A percentile compares a stretch with the other conserved stretches of the same genome.
Conservation (phyloP, 441 rosid species). For the Eruca vesicaria region DNA sequence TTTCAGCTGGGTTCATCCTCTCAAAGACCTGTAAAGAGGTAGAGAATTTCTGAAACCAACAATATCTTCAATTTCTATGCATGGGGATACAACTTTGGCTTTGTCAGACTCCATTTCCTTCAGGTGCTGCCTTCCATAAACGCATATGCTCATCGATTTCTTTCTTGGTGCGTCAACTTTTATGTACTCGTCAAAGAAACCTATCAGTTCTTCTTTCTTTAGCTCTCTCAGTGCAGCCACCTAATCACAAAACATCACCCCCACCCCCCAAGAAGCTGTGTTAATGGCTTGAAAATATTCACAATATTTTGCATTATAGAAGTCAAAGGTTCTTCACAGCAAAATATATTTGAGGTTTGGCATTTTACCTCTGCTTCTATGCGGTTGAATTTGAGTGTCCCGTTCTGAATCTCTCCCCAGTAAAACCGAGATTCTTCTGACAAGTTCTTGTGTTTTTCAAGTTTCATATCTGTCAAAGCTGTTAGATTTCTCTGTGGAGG, state of each 20-base stretch:
- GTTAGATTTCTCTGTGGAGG: conserved; percentile 36
- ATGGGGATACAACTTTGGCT: conserved; percentile 34
- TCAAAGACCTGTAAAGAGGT: conserved; percentile 78
- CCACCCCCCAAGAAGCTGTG: background rate
- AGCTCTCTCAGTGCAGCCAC: conserved; percentile 65
- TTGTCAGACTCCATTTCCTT: conserved; percentile 47
- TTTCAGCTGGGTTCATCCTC: conserved; percentile 54
- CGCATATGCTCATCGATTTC: conserved; percentile 61
- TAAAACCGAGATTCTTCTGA: conserved; percentile 69
- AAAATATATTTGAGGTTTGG: background rate
- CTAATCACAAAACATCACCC: conserved; percentile 34
- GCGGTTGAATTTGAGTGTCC: conserved; percentile 80
- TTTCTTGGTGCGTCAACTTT: conserved; percentile 64
- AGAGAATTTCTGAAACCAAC: conserved; percentile 75
- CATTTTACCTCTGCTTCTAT: conserved; percentile 63
- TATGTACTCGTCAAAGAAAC: conserved; percentile 64
- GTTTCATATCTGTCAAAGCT: conserved; percentile 85
- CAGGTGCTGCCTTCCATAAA: conserved; percentile 61
- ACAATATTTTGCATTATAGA: background rate
- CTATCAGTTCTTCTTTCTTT: conserved; percentile 56
- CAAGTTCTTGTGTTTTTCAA: conserved; percentile 87
- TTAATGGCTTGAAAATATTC: background rate
- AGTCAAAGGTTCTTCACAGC: background rate
- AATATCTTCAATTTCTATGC: conserved; percentile 53
- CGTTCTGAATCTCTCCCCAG: conserved; percentile 65